phyloP scores from a whole-genome alignment of 345 rosid species.

The Pistacia vera region DNA sequence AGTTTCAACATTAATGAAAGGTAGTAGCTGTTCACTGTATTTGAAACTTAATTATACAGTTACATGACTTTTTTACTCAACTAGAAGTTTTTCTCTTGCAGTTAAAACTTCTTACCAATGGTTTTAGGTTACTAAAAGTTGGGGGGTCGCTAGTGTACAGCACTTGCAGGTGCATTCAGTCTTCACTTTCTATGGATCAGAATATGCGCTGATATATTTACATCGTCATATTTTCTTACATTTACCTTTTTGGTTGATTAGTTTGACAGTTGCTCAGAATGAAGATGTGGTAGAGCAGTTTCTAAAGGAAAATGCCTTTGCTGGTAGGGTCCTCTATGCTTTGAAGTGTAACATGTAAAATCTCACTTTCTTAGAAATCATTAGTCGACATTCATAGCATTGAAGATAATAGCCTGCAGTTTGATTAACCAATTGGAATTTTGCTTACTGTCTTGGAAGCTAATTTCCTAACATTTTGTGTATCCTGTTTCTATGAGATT shows the following conservation, averaged over 20 bases:
- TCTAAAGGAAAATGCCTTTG: conserved; percentile 62
- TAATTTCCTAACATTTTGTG: background rate
- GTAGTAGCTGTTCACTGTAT: too few relatives aligned
- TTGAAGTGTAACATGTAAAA: background rate
- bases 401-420: background rate
- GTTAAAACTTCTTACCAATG: conserved; percentile 83
- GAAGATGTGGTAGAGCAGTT: conserved; percentile 83
- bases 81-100: conserved; percentile 30
- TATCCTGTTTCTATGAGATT: background rate
- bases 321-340: conserved; percentile 48
- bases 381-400: too few relatives aligned
- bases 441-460: background rate
- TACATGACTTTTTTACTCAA: background rate
- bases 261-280: conserved; percentile 91
- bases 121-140: conserved; percentile 74
- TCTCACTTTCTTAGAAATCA: background rate
- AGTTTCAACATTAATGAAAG: too few relatives aligned
- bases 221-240: background rate
- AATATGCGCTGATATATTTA: background rate
- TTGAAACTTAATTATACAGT: background rate
- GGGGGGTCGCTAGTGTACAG: conserved; percentile 88
- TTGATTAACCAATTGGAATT: background rate
- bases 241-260: conserved; percentile 26
- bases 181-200: background rate
- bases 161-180: conserved; percentile 78